phyloP scores from a whole-genome alignment of 2,329 filamentous ascomycete genomes.

The Fusarium sp. region DNA sequence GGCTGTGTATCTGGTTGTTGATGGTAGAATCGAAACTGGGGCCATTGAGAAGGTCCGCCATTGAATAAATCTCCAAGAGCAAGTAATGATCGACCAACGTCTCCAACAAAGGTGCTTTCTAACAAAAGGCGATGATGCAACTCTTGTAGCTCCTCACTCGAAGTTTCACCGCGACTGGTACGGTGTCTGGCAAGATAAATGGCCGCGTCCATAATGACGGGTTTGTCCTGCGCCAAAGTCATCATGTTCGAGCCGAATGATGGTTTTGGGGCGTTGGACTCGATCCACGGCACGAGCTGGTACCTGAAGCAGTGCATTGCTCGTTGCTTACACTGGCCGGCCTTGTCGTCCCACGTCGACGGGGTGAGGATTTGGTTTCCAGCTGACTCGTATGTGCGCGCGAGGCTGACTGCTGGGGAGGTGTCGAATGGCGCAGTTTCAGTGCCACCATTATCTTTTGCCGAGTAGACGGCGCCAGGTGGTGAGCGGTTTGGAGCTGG shows the following conservation, averaged over 20 bases:
- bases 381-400: background rate
- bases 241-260: background rate
- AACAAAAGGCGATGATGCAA: background rate
- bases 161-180: background rate
- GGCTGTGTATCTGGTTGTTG: background rate
- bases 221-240: background rate
- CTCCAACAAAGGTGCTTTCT: background rate
- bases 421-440: background rate
- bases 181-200: background rate
- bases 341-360: constrained; percentile 18
- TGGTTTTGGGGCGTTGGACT: constrained; percentile 13
- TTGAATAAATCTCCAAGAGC: background rate
- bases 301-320: constrained; percentile 30
- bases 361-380: background rate
- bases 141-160: background rate
- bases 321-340: constrained; percentile 23
- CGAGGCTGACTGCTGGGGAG: background rate
- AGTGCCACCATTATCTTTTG: background rate
- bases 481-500: background rate
- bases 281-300: constrained; percentile 25
- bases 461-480: background rate
- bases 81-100: background rate
- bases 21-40: background rate
- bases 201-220: background rate
- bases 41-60: background rate